Evolutionary conservation across 257 asterid genomes (phyloP).

Genomic region (Scutellaria galericulata): DNA sequence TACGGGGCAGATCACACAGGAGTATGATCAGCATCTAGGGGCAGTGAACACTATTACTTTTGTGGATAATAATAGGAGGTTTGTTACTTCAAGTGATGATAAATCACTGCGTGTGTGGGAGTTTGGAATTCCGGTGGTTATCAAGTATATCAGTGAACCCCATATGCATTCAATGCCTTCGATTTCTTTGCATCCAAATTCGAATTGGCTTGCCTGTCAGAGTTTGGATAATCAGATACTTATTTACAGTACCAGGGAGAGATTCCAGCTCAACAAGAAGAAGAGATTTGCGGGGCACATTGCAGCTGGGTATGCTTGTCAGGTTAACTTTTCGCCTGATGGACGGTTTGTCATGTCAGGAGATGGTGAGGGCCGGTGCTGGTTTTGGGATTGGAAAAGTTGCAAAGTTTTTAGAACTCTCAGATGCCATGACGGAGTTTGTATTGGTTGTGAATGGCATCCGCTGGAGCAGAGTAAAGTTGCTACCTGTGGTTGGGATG

Average conservation of each 20-base stretch:
- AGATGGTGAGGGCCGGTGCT: conserved; percentile 97
- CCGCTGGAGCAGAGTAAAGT: conserved; percentile 99
- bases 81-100: conserved; percentile 97
- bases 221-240: conserved; percentile 99
- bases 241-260: conserved; percentile 89
- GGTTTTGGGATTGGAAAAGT: conserved; percentile 99
- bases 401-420: conserved; percentile 95
- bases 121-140: conserved; percentile 96
- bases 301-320: conserved; percentile 97
- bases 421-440: conserved; percentile 95
- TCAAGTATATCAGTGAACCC: conserved; percentile 96
- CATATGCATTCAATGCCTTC: conserved; percentile 99
- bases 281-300: conserved; percentile 98
- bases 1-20: conserved; percentile 94
- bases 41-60: conserved; percentile 97
- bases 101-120: conserved; percentile 98
- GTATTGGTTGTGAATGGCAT: conserved; percentile 96
- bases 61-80: conserved; percentile 95
- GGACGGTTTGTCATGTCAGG: conserved; percentile 97
- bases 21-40: conserved; percentile 98
- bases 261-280: conserved; percentile 97
- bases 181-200: conserved; percentile 83
- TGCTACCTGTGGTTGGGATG: conserved; percentile 99
- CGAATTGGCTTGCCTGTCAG: conserved; percentile 97
- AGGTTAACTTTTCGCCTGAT: conserved; percentile 97